Base-by-base conservation (phyloP, 2,329 filamentous ascomycete species). In the Diplodia intermedia region DNA sequence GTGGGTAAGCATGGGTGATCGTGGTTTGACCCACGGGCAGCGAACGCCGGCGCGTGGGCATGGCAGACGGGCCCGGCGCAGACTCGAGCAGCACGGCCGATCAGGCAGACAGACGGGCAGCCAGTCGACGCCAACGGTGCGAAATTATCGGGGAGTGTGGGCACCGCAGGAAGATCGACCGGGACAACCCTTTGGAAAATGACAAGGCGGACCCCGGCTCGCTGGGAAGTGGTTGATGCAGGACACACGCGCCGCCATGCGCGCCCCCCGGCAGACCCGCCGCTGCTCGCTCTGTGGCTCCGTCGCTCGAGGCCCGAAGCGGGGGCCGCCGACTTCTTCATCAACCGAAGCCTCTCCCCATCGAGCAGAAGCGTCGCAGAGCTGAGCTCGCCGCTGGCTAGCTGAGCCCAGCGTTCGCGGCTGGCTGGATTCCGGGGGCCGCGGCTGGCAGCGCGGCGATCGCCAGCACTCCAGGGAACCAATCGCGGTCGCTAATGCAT, bases 161-260 rank as follows among this genome's bases (percentile, higher is more conserved):
- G 33, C 33, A 36, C 33, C 36, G 56, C 20, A 23, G 50, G 60
- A 31, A 33, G 60, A 63, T 63, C 60, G 60, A 38, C 60, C 60
- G 60, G 60, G 60, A 63, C 50, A 52, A 52, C 43, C 60, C 60
- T 52, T 63, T 29, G 60, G 50, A 12, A 31, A 23, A n/a, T 26
- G 38, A 49, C 60, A 47, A 47, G 43, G 43, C 43, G 43, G 3
- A 47, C 43, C 43, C 43, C 43, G 43, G 43, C 43, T 20, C 43
- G 7, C 43, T 38, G 60, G 36, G 55, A 60, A 18, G 20, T 23
- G n/a, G 57, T 60, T 43, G 33, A 14, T 36, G 31, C 29, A 36
- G 36, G 7, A 29, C 23, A 49, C 57, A 61, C 57, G 7, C 26
- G 26, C 57, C 57, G 33, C 23, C 40, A 23, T 20, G 57, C 57